Percentiles rank a stretch among this genome's conserved stretches.
Evolutionary conservation across 257 asterid species (phyloP).

Genomic region (Solanum lycopersicoides): DNA sequence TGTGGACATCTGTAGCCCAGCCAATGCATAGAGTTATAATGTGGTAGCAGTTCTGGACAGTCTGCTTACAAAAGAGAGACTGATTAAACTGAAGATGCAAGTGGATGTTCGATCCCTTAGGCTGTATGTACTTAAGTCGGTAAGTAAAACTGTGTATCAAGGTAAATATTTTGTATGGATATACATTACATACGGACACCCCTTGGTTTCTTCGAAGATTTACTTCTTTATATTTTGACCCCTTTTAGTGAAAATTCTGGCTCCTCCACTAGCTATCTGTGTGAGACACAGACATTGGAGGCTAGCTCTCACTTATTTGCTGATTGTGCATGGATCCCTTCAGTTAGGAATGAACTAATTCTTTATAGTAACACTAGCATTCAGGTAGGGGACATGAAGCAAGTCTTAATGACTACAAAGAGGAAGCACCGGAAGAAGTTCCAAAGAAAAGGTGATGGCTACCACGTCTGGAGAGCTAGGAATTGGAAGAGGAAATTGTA

Average conservation of each 20-base stretch:
- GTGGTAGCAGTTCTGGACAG: neutral
- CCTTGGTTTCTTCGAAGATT: neutral
- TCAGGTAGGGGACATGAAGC: neutral
- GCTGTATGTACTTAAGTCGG: neutral
- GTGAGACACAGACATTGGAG: neutral
- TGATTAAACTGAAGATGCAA: neutral
- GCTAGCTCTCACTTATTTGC: neutral
- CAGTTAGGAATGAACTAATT: too few species aligned
- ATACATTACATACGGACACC: neutral
- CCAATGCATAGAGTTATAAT: neutral
- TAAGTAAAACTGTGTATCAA: too few species aligned
- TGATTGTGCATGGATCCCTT: neutral
- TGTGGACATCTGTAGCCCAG: neutral
- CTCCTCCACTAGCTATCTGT: neutral
- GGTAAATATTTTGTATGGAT: neutral
- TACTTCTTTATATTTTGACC: neutral
- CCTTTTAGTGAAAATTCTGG: neutral
- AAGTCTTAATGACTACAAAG: neutral
- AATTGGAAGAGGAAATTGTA: neutral
- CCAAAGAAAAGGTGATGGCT: neutral
- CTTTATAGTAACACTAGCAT: neutral
- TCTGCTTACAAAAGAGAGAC: neutral
- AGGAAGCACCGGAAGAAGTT: neutral
- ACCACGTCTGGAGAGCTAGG: neutral
- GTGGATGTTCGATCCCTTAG: neutral